phyloP scores from a whole-genome alignment of 2,329 filamentous ascomycete genomes.

The Aspergillus ochraceoroseus region DNA sequence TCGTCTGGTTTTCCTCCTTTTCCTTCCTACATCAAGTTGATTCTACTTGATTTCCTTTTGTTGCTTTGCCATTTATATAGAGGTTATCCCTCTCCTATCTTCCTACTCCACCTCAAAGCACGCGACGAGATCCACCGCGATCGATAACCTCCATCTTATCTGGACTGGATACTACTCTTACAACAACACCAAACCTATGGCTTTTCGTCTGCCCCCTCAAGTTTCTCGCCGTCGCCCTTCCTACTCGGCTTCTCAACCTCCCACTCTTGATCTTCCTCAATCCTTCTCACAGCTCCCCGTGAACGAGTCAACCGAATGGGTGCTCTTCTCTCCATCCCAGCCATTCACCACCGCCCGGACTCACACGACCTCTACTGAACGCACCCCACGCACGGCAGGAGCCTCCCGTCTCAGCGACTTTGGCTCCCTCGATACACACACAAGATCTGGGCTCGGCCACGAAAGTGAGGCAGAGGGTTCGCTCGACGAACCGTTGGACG shows the following conservation, averaged over 20 bases:
- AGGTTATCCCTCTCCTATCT: background rate
- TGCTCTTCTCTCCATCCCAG: slow-evolving; percentile 79
- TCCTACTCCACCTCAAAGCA: no score
- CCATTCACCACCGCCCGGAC: slow-evolving; percentile 63
- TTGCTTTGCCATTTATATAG: no score
- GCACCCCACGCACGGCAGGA: slow-evolving; percentile 61
- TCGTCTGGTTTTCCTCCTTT: background rate
- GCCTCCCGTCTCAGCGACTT: slow-evolving; percentile 73
- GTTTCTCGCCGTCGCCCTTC: slow-evolving; percentile 34
- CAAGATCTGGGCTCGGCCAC: slow-evolving; percentile 50
- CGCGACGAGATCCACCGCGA: slow-evolving; percentile 26
- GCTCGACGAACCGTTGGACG: slow-evolving; percentile 56
- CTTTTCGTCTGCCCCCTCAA: slow-evolving; percentile 38
- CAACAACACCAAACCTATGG: slow-evolving; percentile 27
- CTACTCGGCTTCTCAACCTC: slow-evolving; percentile 29
- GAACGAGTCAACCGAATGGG: slow-evolving; percentile 86
- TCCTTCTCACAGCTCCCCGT: slow-evolving; percentile 42
- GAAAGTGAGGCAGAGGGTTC: slow-evolving; percentile 15
- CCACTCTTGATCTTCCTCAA: slow-evolving; percentile 26
- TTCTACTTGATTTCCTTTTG: no score
- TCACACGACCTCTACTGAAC: slow-evolving; percentile 60
- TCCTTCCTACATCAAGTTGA: background rate
- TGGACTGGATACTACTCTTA: slow-evolving; percentile 6
- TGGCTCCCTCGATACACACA: slow-evolving; percentile 68
- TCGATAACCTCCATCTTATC: slow-evolving; percentile 18